Conservation (phyloP, 73 alveolate genomes). For the Paramecium caudatum region DNA sequence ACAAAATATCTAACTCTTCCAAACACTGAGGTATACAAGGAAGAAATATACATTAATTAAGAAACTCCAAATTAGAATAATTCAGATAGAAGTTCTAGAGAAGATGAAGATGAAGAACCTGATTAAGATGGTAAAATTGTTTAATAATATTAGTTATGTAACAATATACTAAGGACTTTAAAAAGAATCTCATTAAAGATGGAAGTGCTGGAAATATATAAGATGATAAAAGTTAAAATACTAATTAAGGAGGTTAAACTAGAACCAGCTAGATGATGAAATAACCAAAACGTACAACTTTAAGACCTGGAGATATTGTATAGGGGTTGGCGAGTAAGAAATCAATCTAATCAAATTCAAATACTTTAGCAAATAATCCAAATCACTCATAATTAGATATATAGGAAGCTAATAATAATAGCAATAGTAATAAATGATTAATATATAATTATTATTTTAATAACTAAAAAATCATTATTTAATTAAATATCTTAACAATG, state of each 20-base stretch:
- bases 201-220: not conserved
- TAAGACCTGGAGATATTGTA: not conserved
- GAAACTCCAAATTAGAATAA: not conserved
- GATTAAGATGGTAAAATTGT: conserved; percentile 15
- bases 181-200: not conserved
- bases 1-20: conserved; percentile 40
- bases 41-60: not conserved
- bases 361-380: not conserved
- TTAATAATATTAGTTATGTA: not conserved
- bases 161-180: not conserved
- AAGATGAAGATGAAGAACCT: conserved; percentile 46
- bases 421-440: conserved; percentile 38
- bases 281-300: conserved; percentile 4
- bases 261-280: not conserved
- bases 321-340: conserved; percentile 2
- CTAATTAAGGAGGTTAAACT: not conserved
- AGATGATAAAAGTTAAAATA: not conserved
- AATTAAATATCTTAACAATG: conserved; percentile 35
- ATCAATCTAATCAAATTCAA: conserved; percentile 7
- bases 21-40: conserved; percentile 9
- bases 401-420: not conserved
- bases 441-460: no score
- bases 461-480: no score
- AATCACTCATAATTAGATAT: not conserved
- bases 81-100: conserved; percentile 17